Percentiles rank a stretch among this genome's conserved stretches.
These are phyloP conservation scores for Proliferodiscus dingleyae DNA, from an alignment of 2,329 filamentous ascomycete genomes.

Conservation along the genomic window DNA sequence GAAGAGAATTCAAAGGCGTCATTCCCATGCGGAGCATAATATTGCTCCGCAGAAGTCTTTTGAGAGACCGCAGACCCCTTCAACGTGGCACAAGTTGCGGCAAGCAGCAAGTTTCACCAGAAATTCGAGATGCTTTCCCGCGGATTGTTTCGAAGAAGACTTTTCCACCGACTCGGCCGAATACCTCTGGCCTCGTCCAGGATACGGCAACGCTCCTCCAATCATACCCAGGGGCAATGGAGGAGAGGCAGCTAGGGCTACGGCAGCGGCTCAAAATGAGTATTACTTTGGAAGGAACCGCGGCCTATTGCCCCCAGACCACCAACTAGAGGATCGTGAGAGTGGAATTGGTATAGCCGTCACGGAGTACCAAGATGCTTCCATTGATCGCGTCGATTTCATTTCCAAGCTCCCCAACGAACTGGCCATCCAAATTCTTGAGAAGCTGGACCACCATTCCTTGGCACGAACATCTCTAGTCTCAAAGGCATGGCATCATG, in stretches of 20 bases:
- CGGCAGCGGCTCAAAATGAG: conserved; percentile 56
- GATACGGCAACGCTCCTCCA: conserved; percentile 48
- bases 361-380: conserved; percentile 34
- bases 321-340: conserved; percentile 48
- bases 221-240: conserved; percentile 56
- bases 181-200: conserved; percentile 24
- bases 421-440: conserved; percentile 54
- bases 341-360: conserved; percentile 60
- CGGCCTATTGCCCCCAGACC: conserved; percentile 38
- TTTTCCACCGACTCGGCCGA: conserved; percentile 18
- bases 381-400: conserved; percentile 54
- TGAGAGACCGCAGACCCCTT: conserved; percentile 24
- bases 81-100: conserved; percentile 27
- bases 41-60: conserved; percentile 20
- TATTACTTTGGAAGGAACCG: conserved; percentile 33
- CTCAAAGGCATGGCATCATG: conserved; percentile 44
- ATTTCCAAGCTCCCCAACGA: conserved; percentile 51
- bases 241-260: conserved; percentile 54
- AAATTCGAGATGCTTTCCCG: conserved; percentile 20
- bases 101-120: conserved; percentile 31
- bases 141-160: conserved; percentile 12
- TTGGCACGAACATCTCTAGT: conserved; percentile 47
- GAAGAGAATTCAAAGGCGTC: conserved; percentile 26
- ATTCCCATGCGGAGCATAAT: conserved; percentile 20
- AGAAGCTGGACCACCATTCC: conserved; percentile 49